Evolutionary conservation across 768 basidiomycete genomes (phyloP).

Genomic region (Heimioporus sp.): DNA sequence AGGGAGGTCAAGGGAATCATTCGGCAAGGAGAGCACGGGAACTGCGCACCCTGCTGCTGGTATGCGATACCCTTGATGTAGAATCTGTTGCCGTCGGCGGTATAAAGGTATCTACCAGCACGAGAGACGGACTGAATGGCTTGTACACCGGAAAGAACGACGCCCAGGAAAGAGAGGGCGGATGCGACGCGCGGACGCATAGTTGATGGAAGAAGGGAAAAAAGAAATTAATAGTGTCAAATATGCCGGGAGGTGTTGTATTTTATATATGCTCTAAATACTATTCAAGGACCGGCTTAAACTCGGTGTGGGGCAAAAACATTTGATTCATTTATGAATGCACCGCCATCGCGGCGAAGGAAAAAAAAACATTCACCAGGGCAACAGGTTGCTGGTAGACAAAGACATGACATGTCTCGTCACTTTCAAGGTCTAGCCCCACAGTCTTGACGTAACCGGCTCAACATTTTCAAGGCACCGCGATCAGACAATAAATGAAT

Average conservation of each 20-base stretch:
- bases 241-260: no score
- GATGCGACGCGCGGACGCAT: slow-evolving; percentile 29
- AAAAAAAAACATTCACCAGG: no score
- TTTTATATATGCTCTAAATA: background rate
- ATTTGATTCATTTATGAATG: no score
- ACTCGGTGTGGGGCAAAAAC: no score
- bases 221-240: slow-evolving; percentile 8
- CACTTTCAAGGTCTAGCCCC: no score
- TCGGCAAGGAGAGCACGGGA: background rate
- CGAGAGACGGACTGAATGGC: slow-evolving; percentile 71
- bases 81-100: slow-evolving; percentile 70
- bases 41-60: slow-evolving; percentile 67
- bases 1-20: background rate
- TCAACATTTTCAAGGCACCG: no score
- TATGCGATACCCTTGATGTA: slow-evolving; percentile 89
- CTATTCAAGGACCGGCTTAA: background rate
- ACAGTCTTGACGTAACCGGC: no score
- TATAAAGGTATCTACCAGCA: slow-evolving; percentile 79
- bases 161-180: slow-evolving; percentile 36
- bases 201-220: slow-evolving; percentile 5
- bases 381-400: no score
- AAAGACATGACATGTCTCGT: no score
- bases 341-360: no score
- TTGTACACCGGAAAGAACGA: slow-evolving; percentile 48
- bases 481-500: background rate